Conservation (phyloP, 148 eudicot genomes). For the Camellia sinensis region DNA sequence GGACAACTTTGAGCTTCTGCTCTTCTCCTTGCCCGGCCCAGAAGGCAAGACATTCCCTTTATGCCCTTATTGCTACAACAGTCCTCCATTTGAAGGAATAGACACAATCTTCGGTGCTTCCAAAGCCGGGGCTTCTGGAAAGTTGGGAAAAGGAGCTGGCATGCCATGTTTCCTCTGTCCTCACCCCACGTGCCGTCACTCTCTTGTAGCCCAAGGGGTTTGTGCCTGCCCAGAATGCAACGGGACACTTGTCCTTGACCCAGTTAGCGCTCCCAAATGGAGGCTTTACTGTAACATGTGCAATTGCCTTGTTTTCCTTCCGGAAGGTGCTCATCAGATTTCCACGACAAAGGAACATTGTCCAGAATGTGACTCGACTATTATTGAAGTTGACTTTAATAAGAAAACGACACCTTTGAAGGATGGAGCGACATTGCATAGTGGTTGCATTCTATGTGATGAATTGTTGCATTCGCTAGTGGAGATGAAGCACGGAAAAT, state of each 20-base stretch:
- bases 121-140: constrained; percentile 49
- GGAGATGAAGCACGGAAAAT: constrained; percentile 88
- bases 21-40: constrained; percentile 85
- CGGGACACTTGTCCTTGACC: constrained; percentile 91
- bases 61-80: constrained; percentile 94
- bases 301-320: constrained; percentile 80
- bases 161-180: constrained; percentile 97
- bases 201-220: constrained; percentile 79
- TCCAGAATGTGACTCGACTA: constrained; percentile 75
- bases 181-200: constrained; percentile 86
- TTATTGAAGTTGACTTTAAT: constrained; percentile 83
- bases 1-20: constrained; percentile 90
- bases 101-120: constrained; percentile 60
- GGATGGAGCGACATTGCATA: constrained; percentile 70
- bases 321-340: constrained; percentile 87
- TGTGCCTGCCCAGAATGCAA: constrained; percentile 95
- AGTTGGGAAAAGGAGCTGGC: constrained; percentile 84
- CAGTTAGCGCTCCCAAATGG: constrained; percentile 95
- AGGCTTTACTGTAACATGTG: constrained; percentile 87
- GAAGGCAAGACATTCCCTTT: constrained; percentile 91
- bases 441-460: constrained; percentile 87
- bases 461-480: constrained; percentile 77
- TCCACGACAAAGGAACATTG: constrained; percentile 77
- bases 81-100: constrained; percentile 90
- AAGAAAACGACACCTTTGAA: constrained; percentile 82